Evolutionary conservation across 179 eudicot species (phyloP).

Genomic region (Beta macrorhiza): DNA sequence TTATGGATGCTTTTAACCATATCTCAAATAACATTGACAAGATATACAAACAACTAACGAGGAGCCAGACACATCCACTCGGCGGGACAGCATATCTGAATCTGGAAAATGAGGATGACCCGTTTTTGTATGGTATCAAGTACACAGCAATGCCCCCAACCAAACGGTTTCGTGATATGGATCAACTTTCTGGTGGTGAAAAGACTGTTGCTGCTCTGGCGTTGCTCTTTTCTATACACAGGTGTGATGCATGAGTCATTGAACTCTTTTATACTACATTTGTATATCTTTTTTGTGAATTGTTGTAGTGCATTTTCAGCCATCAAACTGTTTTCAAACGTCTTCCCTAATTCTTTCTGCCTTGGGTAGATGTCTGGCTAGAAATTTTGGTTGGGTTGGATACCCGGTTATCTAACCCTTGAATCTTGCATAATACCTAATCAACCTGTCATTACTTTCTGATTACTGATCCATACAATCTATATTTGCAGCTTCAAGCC

Average conservation of each 20-base stretch:
- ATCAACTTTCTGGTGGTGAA: conserved; percentile 97
- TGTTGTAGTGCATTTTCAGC: not conserved
- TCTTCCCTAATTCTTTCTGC: not conserved
- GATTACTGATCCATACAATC: not conserved
- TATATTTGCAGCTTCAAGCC: conserved; percentile 72
- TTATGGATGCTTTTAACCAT: conserved; percentile 92
- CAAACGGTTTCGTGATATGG: conserved; percentile 97
- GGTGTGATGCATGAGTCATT: conserved; percentile 39
- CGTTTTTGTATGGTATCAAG: conserved; percentile 82
- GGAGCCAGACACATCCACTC: conserved; percentile 76
- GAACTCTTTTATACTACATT: not conserved
- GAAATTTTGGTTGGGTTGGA: too few relatives aligned
- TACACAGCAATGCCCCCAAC: conserved; percentile 99
- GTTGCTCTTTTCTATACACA: conserved; percentile 91
- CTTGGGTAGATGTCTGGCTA: not conserved
- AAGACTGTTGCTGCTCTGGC: conserved; percentile 99
- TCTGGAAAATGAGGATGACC: conserved; percentile 92
- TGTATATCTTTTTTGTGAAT: not conserved
- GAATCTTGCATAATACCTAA: not conserved
- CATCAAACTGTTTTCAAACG: not conserved
- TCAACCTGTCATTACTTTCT: not conserved
- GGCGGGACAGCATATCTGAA: conserved; percentile 97
- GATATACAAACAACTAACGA: conserved; percentile 94
- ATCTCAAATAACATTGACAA: conserved; percentile 77
- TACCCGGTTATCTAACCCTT: too few relatives aligned